These are phyloP conservation scores for Phylloporus sp. DNA, from an alignment of 768 basidiomycete genomes.

Conservation along the genomic window DNA sequence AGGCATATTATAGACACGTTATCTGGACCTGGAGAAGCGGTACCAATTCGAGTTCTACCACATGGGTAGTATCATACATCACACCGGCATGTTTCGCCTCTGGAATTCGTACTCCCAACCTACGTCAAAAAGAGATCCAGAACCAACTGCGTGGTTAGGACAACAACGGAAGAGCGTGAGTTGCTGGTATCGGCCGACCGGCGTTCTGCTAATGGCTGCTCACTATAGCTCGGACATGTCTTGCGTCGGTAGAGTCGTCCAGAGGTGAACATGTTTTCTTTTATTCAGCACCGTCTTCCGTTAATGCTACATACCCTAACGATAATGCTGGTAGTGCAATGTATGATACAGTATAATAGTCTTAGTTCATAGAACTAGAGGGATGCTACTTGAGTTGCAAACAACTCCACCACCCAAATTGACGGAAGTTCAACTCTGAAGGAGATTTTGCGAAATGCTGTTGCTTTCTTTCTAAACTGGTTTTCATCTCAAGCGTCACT, in stretches of 20 bases:
- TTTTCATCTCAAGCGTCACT: conserved; percentile 52
- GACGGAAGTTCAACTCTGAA: conserved; percentile 44
- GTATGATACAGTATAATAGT: conserved; percentile 7
- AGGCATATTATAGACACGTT: conserved; percentile 37
- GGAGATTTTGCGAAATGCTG: conserved; percentile 66
- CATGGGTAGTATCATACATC: conserved; percentile 74
- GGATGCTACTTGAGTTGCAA: neutral
- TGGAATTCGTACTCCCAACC: conserved; percentile 55
- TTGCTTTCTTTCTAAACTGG: conserved; percentile 57
- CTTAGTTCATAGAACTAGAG: neutral
- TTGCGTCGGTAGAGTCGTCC: conserved; percentile 19
- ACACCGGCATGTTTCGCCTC: conserved; percentile 57
- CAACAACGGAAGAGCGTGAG: conserved; percentile 53
- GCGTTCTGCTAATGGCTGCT: conserved; percentile 1
- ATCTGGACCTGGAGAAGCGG: conserved; percentile 50
- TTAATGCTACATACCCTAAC: conserved; percentile 6
- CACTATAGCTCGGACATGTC: conserved; percentile 26
- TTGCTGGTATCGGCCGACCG: neutral
- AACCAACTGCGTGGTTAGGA: conserved; percentile 66
- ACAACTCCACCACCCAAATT: conserved; percentile 19
- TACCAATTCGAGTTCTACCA: conserved; percentile 77
- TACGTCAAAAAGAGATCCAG: conserved; percentile 39
- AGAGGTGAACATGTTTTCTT: neutral
- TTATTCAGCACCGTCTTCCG: conserved; percentile 1
- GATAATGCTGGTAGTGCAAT: conserved; percentile 9